These are phyloP conservation scores for Monosporozyma aerobia DNA, from an alignment of 805 yeast genomes.

Conservation along the genomic window DNA sequence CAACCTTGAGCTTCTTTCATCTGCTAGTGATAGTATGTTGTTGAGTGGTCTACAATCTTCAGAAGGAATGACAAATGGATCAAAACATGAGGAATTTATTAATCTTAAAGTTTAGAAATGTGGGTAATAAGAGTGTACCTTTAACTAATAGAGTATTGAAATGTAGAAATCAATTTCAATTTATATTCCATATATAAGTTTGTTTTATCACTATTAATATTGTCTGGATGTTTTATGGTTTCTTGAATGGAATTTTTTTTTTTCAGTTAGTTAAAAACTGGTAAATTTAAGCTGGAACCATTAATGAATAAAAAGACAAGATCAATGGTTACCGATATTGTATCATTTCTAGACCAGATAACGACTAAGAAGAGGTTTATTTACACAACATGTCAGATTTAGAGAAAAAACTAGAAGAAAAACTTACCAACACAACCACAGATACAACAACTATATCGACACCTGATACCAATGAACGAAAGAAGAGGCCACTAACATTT, in stretches of 20 bases:
- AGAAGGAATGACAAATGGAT: not conserved
- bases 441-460: not conserved
- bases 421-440: not conserved
- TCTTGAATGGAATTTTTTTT: not conserved
- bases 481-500: constrained; percentile 14
- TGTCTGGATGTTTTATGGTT: not conserved
- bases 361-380: not conserved
- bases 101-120: too few relatives aligned
- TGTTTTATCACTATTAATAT: not conserved
- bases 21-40: not conserved
- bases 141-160: too few relatives aligned
- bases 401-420: not conserved
- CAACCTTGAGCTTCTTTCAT: not conserved
- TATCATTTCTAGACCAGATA: not conserved
- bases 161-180: not conserved
- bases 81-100: not conserved
- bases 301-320: not conserved
- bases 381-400: not conserved
- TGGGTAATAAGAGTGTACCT: too few relatives aligned
- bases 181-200: too few relatives aligned
- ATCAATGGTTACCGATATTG: not conserved
- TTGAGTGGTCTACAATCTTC: not conserved
- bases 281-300: not conserved
- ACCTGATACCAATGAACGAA: not conserved
- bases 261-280: not conserved